Base-by-base conservation (phyloP, 495 filamentous ascomycete genomes). In the Cetradonia linearis region DNA sequence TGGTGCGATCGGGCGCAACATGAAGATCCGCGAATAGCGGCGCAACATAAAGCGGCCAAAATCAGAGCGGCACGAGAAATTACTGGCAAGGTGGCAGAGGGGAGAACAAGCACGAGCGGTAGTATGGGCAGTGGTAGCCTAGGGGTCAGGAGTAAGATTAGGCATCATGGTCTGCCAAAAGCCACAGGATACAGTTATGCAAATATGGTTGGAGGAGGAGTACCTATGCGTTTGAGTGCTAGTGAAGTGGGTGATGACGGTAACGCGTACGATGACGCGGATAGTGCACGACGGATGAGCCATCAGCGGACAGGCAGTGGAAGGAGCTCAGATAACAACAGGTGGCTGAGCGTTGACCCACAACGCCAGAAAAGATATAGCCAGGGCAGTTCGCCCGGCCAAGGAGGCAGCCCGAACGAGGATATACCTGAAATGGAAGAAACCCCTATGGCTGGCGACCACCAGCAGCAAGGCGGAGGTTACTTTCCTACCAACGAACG, bases 1-100 rank as follows among this genome's bases (percentile, higher is more conserved):
- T 99, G 93, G 93, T 96, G 92, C 72, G 94, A 97, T 65, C 90
- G 91, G 56, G 81, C 91, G 16, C 93, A 99, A 67, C 82, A 86
- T 55, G 90, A 97, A 72, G 94, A 99, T 72, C 88, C 94, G 11
- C 79, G 89, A 27, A 69, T 95, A 58, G 71, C 86, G 7, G 89
- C 88, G 28, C 82, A 87, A 66, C 88, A 94, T 66, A 79, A 86
- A 60, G 83, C 82, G 3, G 94, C 91, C 55, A 95, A 92, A 74
- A 80, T 85, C 72, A 76, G 89, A 54, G 94, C 94, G 3, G 83
- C 84, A 48, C 81, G 84, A 61, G 92, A 97, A 72, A 82, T 97
- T 28, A 78, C 83, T 61, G 84, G 85, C 55, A 74, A 78, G 55
- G 68, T 64, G 10, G 54, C 30, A 56, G 71, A 69, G 34, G 73